Evolutionary conservation across 306 rosid species (phyloP).

Genomic region (Senna tora): DNA sequence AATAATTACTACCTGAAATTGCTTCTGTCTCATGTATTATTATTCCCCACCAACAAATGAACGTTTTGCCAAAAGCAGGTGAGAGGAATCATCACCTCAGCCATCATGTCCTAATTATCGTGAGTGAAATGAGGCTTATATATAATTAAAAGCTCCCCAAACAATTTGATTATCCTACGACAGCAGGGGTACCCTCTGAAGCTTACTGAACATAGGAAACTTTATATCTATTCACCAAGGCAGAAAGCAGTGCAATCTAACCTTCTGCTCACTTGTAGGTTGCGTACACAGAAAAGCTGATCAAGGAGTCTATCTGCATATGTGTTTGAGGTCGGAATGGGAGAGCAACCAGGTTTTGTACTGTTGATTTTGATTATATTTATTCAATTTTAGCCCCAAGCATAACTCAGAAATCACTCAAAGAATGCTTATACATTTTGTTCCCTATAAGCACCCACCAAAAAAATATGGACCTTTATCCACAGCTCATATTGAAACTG

Average conservation of each 20-base stretch:
- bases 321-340: too few relatives aligned
- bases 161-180: slow-evolving; percentile 5
- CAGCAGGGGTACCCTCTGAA: slow-evolving; percentile 20
- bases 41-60: not conserved
- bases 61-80: slow-evolving; percentile 17
- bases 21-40: slow-evolving; percentile 2
- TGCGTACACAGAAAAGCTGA: not conserved
- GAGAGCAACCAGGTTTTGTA: not conserved
- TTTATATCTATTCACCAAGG: not conserved
- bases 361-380: not conserved
- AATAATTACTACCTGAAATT: slow-evolving; percentile 1
- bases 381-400: slow-evolving; percentile 24
- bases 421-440: not conserved
- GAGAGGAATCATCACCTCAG: not conserved
- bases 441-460: slow-evolving; percentile 12
- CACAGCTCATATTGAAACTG: slow-evolving; percentile 22
- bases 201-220: not conserved
- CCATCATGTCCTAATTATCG: slow-evolving; percentile 12
- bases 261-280: slow-evolving; percentile 14
- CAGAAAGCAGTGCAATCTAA: slow-evolving; percentile 20
- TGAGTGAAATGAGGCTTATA: not conserved
- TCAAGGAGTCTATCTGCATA: not conserved
- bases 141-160: not conserved
- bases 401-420: slow-evolving; percentile 14
- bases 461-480: slow-evolving; percentile 6